Base-by-base conservation (phyloP, 23 red algal genomes). In the Pyropia haitanensis region DNA sequence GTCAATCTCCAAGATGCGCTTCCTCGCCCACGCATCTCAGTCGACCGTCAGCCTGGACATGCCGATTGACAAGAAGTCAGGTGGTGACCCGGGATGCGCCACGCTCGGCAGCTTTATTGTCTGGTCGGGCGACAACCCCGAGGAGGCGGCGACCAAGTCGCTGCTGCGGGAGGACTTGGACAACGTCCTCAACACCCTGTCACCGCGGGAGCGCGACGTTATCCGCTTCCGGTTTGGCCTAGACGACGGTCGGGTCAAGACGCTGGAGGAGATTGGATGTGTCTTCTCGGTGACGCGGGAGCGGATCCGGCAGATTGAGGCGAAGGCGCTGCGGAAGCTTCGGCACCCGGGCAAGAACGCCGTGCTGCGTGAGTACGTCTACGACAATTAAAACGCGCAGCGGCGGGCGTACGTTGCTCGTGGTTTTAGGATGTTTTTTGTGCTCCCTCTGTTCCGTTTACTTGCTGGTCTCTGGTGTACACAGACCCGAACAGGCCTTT, bases 181-280 rank as follows among this genome's bases (percentile, higher is more conserved):
- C 48, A 64, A 85, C 51, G 78, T 88, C 26, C 61, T 96, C 56
- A 80, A 87, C 34, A 72, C 68, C 28, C 69, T 96, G 25, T 80
- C 62, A 4, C 91, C 83, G 5, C 26, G 83, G 7, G 91, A 96
- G 31, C 51, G 79, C 21, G 76, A 88, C 70, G 78, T 96, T 12
- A 74, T 96, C 18, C 67, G 91, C 5, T 85, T 89, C 79, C 76
- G 91, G 25, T 94, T 85, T 53, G 91, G 91, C 1, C 66, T 96
- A 58, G 91, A 96, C 63, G 83, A 88, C 44, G 91, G 91, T 44
- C 56, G 74, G 26, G 69, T 76, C 19, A 96, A 96, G 64, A 89
- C 91, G 21, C 39, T 96, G 8, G 91, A 89, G 25, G 83, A 96
- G 50, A 88, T 96, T 59, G 86, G 91, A 1, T 64, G 70, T 44